phyloP scores from a whole-genome alignment of 2,329 filamentous ascomycete species.

The Drechslerella dactyloides region DNA sequence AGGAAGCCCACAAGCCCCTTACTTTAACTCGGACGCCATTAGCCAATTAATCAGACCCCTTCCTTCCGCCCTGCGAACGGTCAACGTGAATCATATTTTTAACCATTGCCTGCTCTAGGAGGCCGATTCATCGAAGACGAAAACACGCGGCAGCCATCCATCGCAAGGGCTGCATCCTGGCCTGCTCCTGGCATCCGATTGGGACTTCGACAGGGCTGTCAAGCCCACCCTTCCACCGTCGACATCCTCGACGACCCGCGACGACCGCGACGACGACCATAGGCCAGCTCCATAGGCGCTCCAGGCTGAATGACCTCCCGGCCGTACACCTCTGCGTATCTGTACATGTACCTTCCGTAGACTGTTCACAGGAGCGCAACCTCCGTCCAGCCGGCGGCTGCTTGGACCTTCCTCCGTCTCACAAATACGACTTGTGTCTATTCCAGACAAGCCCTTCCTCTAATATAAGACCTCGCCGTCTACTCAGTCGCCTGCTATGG shows the following conservation, averaged over 20 bases:
- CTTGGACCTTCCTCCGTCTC: conserved; percentile 39
- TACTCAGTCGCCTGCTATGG: conserved; percentile 42
- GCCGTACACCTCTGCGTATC: conserved; percentile 11
- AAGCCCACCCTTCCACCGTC: background rate
- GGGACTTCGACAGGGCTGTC: conserved; percentile 1
- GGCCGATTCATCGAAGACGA: conserved; percentile 3
- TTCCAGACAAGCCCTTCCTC: background rate
- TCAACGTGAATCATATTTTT: conserved; percentile 2
- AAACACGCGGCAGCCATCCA: conserved; percentile 1
- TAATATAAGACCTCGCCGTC: conserved; percentile 4
- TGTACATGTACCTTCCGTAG: conserved; percentile 18
- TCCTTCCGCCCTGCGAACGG: conserved; percentile 4
- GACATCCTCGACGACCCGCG: background rate
- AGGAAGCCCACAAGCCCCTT: conserved; percentile 34
- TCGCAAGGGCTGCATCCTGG: conserved; percentile 8
- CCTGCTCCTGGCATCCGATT: background rate
- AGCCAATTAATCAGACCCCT: conserved; percentile 20
- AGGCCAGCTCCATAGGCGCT: background rate
- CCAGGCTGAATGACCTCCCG: background rate
- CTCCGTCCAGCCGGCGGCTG: conserved; percentile 4
- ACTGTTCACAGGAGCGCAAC: conserved; percentile 14
- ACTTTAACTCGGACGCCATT: conserved; percentile 45
- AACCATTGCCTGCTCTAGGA: conserved; percentile 2
- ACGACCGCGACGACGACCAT: background rate
- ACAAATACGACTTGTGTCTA: background rate